phyloP scores from a whole-genome alignment of 2,329 filamentous ascomycete genomes.

The Leptographium radiaticola region DNA sequence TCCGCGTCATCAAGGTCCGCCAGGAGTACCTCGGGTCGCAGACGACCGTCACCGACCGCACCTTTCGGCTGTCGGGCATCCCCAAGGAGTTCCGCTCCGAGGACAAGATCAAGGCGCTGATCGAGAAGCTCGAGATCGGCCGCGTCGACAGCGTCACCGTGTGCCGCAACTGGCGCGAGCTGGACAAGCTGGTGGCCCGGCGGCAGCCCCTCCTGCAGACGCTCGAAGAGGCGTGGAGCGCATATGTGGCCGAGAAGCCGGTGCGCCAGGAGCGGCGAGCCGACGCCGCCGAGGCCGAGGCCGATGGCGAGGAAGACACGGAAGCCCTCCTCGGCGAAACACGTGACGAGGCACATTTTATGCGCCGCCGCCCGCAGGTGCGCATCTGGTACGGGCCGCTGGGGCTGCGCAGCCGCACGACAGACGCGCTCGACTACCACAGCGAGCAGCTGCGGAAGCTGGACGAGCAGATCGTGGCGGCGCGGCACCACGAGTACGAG shows the following conservation, averaged over 20 bases:
- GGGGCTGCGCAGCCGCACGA: constrained; percentile 53
- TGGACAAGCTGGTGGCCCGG: constrained; percentile 62
- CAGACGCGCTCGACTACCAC: constrained; percentile 92
- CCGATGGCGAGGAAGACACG: constrained; percentile 20
- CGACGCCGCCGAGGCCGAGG: neutral
- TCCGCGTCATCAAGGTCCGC: constrained; percentile 69
- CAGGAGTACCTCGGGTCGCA: constrained; percentile 90
- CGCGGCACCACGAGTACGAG: constrained; percentile 63
- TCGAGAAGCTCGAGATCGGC: constrained; percentile 80
- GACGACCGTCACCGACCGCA: constrained; percentile 90
- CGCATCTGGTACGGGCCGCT: constrained; percentile 70
- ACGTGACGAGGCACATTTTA: constrained; percentile 13
- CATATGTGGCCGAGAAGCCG: constrained; percentile 49
- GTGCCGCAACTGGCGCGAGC: constrained; percentile 72
- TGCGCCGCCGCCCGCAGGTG: constrained; percentile 50
- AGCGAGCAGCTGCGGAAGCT: constrained; percentile 69
- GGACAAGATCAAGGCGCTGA: constrained; percentile 68
- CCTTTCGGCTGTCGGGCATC: constrained; percentile 82
- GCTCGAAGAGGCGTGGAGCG: constrained; percentile 75
- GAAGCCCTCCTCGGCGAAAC: neutral
- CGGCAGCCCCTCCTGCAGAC: constrained; percentile 53
- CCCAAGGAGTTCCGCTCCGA: constrained; percentile 69
- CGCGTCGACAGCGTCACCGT: constrained; percentile 79
- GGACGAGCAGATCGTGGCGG: constrained; percentile 58
- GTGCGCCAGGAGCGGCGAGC: neutral